A percentile compares a stretch with the other conserved stretches of the same genome.
These are phyloP conservation scores for Calonectria ilicicola DNA, from an alignment of 2,329 filamentous ascomycete species.

Conservation along the genomic window DNA sequence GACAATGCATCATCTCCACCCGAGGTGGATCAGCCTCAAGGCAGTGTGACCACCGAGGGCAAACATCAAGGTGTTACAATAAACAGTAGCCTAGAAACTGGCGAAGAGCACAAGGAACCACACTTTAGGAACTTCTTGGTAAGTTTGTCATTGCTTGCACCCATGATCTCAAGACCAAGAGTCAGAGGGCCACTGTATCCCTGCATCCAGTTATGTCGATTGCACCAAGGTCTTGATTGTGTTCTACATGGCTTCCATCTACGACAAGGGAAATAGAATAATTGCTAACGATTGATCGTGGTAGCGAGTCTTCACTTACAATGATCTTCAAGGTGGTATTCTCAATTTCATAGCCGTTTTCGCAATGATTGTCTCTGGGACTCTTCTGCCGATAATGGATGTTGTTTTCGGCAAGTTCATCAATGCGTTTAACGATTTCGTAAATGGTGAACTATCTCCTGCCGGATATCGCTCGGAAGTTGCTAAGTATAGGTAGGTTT, in stretches of 20 bases:
- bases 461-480: slow-evolving; percentile 63
- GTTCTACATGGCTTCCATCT: no score
- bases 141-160: slow-evolving; percentile 6
- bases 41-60: neutral
- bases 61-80: neutral
- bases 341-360: slow-evolving; percentile 50
- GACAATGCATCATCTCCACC: no score
- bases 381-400: slow-evolving; percentile 66
- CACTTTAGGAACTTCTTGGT: slow-evolving; percentile 45
- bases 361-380: slow-evolving; percentile 52
- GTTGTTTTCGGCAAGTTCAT: slow-evolving; percentile 68
- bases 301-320: slow-evolving; percentile 54
- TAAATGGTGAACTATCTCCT: slow-evolving; percentile 55
- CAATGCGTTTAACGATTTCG: slow-evolving; percentile 68
- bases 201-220: neutral
- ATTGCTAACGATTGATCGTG: neutral
- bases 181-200: neutral
- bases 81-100: neutral
- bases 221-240: neutral
- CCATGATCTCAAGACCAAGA: neutral
- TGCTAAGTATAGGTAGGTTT: slow-evolving; percentile 57
- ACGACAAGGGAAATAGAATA: neutral
- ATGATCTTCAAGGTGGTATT: slow-evolving; percentile 51
- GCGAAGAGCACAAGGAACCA: slow-evolving; percentile 27
- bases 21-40: neutral